phyloP scores from a whole-genome alignment of 148 eudicot species.

The Silene uniflora region DNA sequence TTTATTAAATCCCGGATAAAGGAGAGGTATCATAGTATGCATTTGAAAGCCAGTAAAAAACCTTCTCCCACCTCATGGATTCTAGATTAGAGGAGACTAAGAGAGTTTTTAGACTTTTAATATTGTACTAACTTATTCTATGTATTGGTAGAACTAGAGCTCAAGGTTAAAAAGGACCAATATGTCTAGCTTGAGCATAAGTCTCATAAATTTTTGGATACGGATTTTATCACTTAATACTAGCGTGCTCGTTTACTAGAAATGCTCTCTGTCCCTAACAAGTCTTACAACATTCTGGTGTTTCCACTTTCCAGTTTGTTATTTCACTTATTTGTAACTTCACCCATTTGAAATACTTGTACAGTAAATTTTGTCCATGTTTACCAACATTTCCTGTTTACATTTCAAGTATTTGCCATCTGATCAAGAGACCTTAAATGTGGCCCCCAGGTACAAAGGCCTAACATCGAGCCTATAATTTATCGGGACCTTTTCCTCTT shows the following conservation, averaged over 20 bases:
- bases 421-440: conserved; percentile 13
- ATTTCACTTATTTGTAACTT: not conserved
- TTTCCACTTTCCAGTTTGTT: not conserved
- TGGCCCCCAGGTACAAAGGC: conserved; percentile 85
- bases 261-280: not conserved
- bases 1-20: not conserved
- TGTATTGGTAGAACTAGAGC: not conserved
- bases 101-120: not conserved
- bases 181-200: not conserved
- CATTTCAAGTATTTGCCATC: not conserved
- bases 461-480: conserved; percentile 92
- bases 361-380: not conserved
- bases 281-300: not conserved
- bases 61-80: not conserved
- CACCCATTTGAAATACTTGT: not conserved
- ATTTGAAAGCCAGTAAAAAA: not conserved
- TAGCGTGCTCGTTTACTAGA: not conserved
- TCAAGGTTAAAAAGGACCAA: not conserved
- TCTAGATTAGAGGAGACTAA: not conserved
- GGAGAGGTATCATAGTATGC: not conserved
- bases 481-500: conserved; percentile 93
- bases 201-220: not conserved
- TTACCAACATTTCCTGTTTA: not conserved
- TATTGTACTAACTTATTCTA: not conserved
- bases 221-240: not conserved